Conservation (phyloP, 495 filamentous ascomycete species). For the Sordaria brevicollis region DNA sequence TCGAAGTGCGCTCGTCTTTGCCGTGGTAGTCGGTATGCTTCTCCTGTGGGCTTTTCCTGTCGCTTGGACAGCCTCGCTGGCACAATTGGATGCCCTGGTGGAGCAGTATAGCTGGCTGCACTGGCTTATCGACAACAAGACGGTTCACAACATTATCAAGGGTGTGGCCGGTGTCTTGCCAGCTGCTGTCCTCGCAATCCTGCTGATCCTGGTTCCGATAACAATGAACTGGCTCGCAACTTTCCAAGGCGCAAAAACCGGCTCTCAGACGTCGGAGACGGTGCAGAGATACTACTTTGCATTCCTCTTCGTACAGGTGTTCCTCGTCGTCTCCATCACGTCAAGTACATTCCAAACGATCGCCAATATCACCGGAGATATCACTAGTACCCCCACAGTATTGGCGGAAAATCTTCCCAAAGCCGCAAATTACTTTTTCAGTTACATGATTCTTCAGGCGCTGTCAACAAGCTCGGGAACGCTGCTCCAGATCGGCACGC, state of each 20-base stretch:
- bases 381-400: slow-evolving; percentile 50
- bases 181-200: slow-evolving; percentile 61
- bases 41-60: slow-evolving; percentile 89
- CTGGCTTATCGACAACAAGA: slow-evolving; percentile 51
- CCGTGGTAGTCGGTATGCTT: slow-evolving; percentile 63
- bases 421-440: slow-evolving; percentile 95
- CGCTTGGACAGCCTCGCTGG: slow-evolving; percentile 72
- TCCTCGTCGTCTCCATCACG: slow-evolving; percentile 83
- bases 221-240: slow-evolving; percentile 58
- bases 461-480: slow-evolving; percentile 83
- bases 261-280: slow-evolving; percentile 64
- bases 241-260: slow-evolving; percentile 74
- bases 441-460: slow-evolving; percentile 93
- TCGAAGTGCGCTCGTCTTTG: slow-evolving; percentile 55
- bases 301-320: slow-evolving; percentile 92
- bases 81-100: slow-evolving; percentile 62
- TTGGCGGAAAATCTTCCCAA: slow-evolving; percentile 76
- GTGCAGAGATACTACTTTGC: slow-evolving; percentile 91
- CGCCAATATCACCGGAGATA: slow-evolving; percentile 47
- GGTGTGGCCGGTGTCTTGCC: slow-evolving; percentile 83
- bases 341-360: slow-evolving; percentile 66
- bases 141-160: slow-evolving; percentile 52
- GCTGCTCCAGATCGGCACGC: slow-evolving; percentile 68
- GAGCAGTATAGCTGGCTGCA: slow-evolving; percentile 52
- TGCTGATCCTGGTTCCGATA: slow-evolving; percentile 73